Evolutionary conservation across 1,139 yeast genomes (phyloP), one percentile per base, ranked within the genome.

Genomic region (Scheffersomyces insectosa): DNA sequence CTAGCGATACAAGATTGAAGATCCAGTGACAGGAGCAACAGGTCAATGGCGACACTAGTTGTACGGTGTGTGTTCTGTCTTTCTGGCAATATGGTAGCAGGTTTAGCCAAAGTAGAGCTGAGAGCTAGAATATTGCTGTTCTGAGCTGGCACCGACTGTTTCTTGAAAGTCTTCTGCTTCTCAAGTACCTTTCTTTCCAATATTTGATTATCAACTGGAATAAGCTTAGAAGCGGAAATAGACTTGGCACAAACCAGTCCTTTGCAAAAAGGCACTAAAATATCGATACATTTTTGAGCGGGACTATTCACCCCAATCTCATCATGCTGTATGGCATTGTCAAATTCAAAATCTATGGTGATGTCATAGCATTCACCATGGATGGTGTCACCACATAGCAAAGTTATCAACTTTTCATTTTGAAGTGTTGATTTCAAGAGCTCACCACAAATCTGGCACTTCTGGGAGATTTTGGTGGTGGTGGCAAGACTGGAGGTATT

Each of bases 361-460:
- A 63, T 42, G 6, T 46, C 52, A 39, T 70, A 63, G 46, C 78
- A 72, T 44, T 70, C 70, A 35, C 66, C 66, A 46, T 72, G 78
- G 25, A 69, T 55, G 39, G 54, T 61, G 44, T 71, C 75, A 3
- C 75, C 75, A 54, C 78, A 72, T 20, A 50, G 49, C 35, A 72
- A 59, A 33, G 62, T 62, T 12, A 72, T 51, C 11, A 71, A 49
- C 33, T 53, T 52, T 46, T 72, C 78, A n/a, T 59, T 55, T 10
- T 53, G 56, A n/a, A 72, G 57, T 38, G 63, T 67, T 11, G 65
- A 59, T 37, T 62, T 56, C 11, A 72, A 56, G 9, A 56, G 50
- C 42, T 72, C 77, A 11, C 62, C 63, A 49, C 78, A 72, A 8
- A 72, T 60, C 37, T 65, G 67, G 44, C 78, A 72, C 15, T 44